These are phyloP conservation scores for Ogataea minuta DNA, from an alignment of 805 yeast genomes.

Conservation along the genomic window DNA sequence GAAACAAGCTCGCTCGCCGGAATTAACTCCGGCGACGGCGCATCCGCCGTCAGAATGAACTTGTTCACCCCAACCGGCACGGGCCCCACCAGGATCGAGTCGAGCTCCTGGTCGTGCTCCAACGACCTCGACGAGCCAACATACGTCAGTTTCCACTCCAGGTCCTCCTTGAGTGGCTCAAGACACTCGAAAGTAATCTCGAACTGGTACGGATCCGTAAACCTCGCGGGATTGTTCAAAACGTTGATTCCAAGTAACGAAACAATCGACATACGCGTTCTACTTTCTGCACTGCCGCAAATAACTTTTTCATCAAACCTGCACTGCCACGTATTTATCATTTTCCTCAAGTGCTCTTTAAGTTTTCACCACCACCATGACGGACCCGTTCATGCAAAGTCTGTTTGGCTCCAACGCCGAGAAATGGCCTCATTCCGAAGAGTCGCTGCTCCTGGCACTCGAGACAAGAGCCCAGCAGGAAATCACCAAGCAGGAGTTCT, in stretches of 20 bases:
- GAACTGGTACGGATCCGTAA: conserved; percentile 90
- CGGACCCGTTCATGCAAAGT: conserved; percentile 39
- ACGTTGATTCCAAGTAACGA: conserved; percentile 89
- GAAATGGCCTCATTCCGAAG: conserved; percentile 56
- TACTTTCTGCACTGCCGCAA: conserved; percentile 3
- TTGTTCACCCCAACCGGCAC: conserved; percentile 97
- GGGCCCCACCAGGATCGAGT: conserved; percentile 96
- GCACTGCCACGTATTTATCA: conserved; percentile 6
- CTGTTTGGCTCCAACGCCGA: conserved; percentile 54
- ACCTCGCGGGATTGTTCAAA: conserved; percentile 90
- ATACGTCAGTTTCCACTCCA: conserved; percentile 96
- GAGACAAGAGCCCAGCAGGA: conserved; percentile 70
- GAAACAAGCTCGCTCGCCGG: conserved; percentile 95
- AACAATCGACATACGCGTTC: conserved; percentile 75
- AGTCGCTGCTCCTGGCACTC: conserved; percentile 56
- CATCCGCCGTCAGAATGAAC: conserved; percentile 90
- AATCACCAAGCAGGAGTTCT: conserved; percentile 75
- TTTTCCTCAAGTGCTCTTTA: not conserved
- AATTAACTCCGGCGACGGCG: conserved; percentile 92
- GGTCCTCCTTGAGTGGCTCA: conserved; percentile 86
- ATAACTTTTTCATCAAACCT: conserved; percentile 1
- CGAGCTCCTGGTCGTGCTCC: conserved; percentile 96
- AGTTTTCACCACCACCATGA: not conserved
- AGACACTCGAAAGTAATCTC: conserved; percentile 97
- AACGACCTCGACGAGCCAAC: conserved; percentile 93